Base-by-base conservation (phyloP, 2,329 filamentous ascomycete species). In the Aurifilum marmelostoma region DNA sequence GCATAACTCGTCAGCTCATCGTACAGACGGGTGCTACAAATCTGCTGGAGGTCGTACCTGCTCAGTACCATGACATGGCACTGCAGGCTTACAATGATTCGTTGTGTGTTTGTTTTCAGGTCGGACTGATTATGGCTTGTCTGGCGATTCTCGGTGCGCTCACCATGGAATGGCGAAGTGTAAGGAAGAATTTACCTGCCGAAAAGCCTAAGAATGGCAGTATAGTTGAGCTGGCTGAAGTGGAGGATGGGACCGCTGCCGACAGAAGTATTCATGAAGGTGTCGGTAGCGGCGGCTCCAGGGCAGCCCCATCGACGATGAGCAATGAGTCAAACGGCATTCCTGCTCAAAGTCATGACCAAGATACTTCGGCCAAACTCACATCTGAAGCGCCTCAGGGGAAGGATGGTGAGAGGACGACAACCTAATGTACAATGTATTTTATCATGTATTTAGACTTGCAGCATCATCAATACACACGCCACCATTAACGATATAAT, bases 91-190 rank as follows among this genome's bases (percentile, higher is more conserved):
- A 91, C 77, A 90, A 89, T 73, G 65, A 78, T 14, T 83, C 87
- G 0, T 75, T 90, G 39, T 82, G 81, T 6, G 77, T 83, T 69
- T 84, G 84, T 4, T 90, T 87, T 74, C 85, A 87, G 72, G 86
- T 88, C 16, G 81, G 81, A 14, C 82, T 87, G 52, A 87, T 85
- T 0, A 78, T 87, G 70, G 80, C 81, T 3, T 78, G 80, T 7
- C 69, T 86, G 12, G 84, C 81, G 5, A 80, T 88, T 39, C 66
- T 87, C 24, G 87, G 85, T 1, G 80, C 83, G 0, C 73, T 83
- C 14, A 81, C 82, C 59, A 83, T 90, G 71, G 83, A 89, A 77
- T 90, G 87, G 87, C 87, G 84, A 76, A 85, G 24, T 18, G 65
- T 73, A 32, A 63, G 52, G 29, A 62, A 62, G 41, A 43, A 59